phyloP scores from a whole-genome alignment of 495 filamentous ascomycete genomes.

The Margaritispora aquatica region DNA sequence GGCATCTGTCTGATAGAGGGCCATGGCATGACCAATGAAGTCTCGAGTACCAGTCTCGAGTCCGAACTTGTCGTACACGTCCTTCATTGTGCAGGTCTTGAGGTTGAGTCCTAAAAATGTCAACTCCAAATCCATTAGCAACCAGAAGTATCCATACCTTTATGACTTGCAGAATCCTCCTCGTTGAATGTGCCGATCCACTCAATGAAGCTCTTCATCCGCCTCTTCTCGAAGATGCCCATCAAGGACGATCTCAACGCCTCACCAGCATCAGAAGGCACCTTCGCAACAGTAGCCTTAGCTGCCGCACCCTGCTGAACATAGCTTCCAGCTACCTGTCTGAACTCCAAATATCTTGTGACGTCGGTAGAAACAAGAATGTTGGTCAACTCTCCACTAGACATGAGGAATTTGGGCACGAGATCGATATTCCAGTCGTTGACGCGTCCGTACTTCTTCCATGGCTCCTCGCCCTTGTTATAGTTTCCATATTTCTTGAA shows the following conservation, averaged over 20 bases:
- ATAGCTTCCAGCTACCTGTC: slow-evolving; percentile 96
- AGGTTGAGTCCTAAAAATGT: slow-evolving; percentile 68
- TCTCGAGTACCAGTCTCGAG: slow-evolving; percentile 89
- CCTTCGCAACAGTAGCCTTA: slow-evolving; percentile 89
- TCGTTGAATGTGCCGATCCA: slow-evolving; percentile 90
- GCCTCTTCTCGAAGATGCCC: slow-evolving; percentile 94
- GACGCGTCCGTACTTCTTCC: slow-evolving; percentile 91
- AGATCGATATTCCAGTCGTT: slow-evolving; percentile 99
- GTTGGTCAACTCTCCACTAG: slow-evolving; percentile 96
- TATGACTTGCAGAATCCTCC: slow-evolving; percentile 79
- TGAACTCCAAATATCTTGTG: slow-evolving; percentile 95
- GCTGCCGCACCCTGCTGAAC: slow-evolving; percentile 80
- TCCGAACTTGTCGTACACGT: slow-evolving; percentile 95
- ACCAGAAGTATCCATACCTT: slow-evolving; percentile 52
- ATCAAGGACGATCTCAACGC: slow-evolving; percentile 90
- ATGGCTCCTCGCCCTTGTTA: slow-evolving; percentile 75
- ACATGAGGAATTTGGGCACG: slow-evolving; percentile 97
- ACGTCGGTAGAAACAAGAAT: slow-evolving; percentile 96
- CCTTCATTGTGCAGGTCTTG: slow-evolving; percentile 76
- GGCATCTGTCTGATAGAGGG: slow-evolving; percentile 81
- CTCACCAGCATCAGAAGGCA: slow-evolving; percentile 88
- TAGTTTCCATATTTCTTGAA: slow-evolving; percentile 94
- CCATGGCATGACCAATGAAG: slow-evolving; percentile 98
- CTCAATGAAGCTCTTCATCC: slow-evolving; percentile 94
- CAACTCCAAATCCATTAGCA: background rate